Conservation (phyloP, 768 basidiomycete species). For the Candolleomyces efflorescens region DNA sequence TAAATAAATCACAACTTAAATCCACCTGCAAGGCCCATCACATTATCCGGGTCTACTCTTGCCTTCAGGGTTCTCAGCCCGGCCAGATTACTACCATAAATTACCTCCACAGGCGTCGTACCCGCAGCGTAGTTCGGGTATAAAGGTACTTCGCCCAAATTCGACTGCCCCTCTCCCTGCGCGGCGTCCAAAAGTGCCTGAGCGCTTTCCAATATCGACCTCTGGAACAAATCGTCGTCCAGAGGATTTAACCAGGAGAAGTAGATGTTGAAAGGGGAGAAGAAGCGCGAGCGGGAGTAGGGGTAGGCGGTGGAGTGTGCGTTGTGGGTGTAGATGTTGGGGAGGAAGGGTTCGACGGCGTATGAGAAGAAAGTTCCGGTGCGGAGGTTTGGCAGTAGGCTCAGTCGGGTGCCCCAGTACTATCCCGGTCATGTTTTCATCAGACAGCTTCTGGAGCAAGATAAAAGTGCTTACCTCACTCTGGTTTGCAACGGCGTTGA, state of each 20-base stretch:
- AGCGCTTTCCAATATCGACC: constrained; percentile 35
- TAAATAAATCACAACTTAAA: constrained; percentile 45
- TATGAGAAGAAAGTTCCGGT: constrained; percentile 35
- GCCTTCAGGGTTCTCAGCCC: constrained; percentile 36
- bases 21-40: constrained; percentile 68
- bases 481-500: constrained; percentile 42
- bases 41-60: constrained; percentile 48
- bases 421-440: constrained; percentile 14
- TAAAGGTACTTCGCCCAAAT: constrained; percentile 30
- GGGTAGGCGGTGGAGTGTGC: constrained; percentile 43
- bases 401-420: constrained; percentile 40
- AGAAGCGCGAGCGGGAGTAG: constrained; percentile 29
- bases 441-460: too few relatives aligned
- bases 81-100: constrained; percentile 50
- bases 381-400: constrained; percentile 11
- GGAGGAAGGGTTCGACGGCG: constrained; percentile 49
- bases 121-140: constrained; percentile 62
- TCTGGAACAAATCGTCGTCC: constrained; percentile 36
- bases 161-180: constrained; percentile 33
- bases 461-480: constrained; percentile 25
- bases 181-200: constrained; percentile 36
- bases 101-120: constrained; percentile 42
- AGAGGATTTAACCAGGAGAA: constrained; percentile 40
- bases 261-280: constrained; percentile 44
- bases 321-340: constrained; percentile 34